These are phyloP conservation scores for Fraxinus paxiana DNA, from an alignment of 305 asterid species.

Conservation along the genomic window DNA sequence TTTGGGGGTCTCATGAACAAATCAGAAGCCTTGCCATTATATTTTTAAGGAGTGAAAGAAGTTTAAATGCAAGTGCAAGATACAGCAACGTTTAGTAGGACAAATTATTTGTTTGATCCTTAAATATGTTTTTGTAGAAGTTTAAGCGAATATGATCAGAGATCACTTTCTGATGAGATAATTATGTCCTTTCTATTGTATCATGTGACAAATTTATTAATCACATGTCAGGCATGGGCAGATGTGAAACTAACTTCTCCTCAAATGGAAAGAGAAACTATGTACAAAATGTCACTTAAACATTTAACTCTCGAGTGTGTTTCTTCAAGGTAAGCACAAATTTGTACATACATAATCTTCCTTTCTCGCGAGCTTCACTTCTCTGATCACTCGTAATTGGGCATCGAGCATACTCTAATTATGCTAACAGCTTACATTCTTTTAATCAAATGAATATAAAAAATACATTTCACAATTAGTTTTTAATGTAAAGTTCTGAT, in stretches of 20 bases:
- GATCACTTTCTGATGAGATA: not conserved
- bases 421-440: not conserved
- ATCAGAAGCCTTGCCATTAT: not conserved
- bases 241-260: conserved; percentile 93
- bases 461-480: not conserved
- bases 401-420: not conserved
- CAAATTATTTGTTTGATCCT: conserved; percentile 5
- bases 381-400: not conserved
- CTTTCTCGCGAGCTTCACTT: conserved; percentile 10
- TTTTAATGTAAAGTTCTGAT: conserved; percentile 19
- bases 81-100: not conserved
- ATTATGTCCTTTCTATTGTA: not conserved
- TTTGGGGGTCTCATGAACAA: not conserved
- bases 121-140: not conserved
- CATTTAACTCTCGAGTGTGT: conserved; percentile 54
- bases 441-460: conserved; percentile 11
- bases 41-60: not conserved
- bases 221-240: conserved; percentile 66
- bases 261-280: conserved; percentile 85
- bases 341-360: not conserved
- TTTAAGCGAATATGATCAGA: not conserved
- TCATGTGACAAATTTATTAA: not conserved
- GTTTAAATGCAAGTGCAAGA: not conserved
- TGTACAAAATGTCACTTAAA: conserved; percentile 71
- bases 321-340: conserved; percentile 58